Conservation (phyloP, 148 eudicot species). For the Rhododendron vialii region DNA sequence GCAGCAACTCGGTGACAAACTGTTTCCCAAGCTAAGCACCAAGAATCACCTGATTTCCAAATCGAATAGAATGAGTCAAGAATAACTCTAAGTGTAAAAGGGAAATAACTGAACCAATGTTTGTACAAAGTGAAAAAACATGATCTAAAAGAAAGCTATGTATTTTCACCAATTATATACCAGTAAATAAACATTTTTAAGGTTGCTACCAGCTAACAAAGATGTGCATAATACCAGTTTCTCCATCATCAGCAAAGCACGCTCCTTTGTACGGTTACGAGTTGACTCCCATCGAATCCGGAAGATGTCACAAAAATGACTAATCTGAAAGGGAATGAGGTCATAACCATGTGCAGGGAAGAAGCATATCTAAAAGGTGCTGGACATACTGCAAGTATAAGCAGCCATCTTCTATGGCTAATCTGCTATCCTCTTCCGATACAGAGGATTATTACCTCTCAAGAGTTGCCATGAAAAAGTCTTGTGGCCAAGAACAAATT, state of each 20-base stretch:
- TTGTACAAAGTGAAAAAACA: background rate
- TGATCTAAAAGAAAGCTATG: background rate
- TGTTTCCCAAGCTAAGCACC: background rate
- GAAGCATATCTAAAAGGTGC: background rate
- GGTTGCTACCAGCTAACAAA: slow-evolving; percentile 4
- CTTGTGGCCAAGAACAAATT: background rate
- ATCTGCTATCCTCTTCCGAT: background rate
- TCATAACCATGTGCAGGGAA: background rate
- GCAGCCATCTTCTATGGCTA: background rate
- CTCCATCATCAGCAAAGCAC: slow-evolving; percentile 92
- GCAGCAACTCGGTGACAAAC: background rate
- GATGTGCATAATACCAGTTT: slow-evolving; percentile 47
- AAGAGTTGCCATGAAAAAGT: background rate
- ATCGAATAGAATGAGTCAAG: background rate
- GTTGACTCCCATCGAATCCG: slow-evolving; percentile 91
- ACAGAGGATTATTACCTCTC: background rate
- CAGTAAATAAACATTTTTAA: background rate
- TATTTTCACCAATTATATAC: background rate
- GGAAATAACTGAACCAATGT: background rate
- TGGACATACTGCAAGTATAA: background rate
- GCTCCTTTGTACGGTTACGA: slow-evolving; percentile 92
- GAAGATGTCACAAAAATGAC: slow-evolving; percentile 61
- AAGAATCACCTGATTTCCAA: background rate
- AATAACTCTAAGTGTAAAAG: background rate
- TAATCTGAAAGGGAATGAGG: slow-evolving; percentile 37